A percentile compares a stretch with the other conserved stretches of the same genome.
phyloP scores from a whole-genome alignment of 345 rosid genomes.

The Pugionium dolabratum region DNA sequence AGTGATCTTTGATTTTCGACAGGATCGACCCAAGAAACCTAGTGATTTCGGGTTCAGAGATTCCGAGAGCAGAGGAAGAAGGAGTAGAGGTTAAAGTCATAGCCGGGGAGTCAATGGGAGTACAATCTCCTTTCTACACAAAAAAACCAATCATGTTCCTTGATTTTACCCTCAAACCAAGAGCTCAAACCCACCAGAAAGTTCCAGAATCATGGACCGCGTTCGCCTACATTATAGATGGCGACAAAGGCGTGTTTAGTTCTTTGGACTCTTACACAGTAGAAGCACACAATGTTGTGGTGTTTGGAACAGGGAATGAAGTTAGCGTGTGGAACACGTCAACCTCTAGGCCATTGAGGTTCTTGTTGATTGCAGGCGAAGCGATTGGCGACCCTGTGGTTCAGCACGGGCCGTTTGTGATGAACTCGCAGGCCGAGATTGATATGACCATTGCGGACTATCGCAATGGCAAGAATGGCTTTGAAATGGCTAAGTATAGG shows the following conservation, averaged over 20 bases:
- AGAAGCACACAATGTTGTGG: slow-evolving; percentile 53
- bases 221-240: slow-evolving; percentile 62
- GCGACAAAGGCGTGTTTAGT: slow-evolving; percentile 65
- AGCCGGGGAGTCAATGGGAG: slow-evolving; percentile 90
- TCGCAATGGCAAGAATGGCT: slow-evolving; percentile 60
- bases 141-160: slow-evolving; percentile 78
- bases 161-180: slow-evolving; percentile 65
- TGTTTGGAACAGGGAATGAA: slow-evolving; percentile 63
- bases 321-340: slow-evolving; percentile 63
- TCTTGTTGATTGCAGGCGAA: slow-evolving; percentile 67
- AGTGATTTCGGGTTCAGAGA: slow-evolving; percentile 56
- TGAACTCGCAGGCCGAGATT: slow-evolving; percentile 80
- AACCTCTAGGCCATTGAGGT: slow-evolving; percentile 50
- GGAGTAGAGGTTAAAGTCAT: slow-evolving; percentile 69
- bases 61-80: slow-evolving; percentile 53
- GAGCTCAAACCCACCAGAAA: slow-evolving; percentile 55
- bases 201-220: slow-evolving; percentile 76
- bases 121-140: slow-evolving; percentile 68
- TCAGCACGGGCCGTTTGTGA: slow-evolving; percentile 83
- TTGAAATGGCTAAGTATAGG: slow-evolving; percentile 75
- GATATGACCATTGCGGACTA: slow-evolving; percentile 74
- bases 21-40: slow-evolving; percentile 73
- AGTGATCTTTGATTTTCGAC: slow-evolving; percentile 13
- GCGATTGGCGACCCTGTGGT: slow-evolving; percentile 76
- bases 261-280: slow-evolving; percentile 40